Conservation (phyloP, 1,284 basidiomycete species). For the Papiliotrema nemorosa region DNA sequence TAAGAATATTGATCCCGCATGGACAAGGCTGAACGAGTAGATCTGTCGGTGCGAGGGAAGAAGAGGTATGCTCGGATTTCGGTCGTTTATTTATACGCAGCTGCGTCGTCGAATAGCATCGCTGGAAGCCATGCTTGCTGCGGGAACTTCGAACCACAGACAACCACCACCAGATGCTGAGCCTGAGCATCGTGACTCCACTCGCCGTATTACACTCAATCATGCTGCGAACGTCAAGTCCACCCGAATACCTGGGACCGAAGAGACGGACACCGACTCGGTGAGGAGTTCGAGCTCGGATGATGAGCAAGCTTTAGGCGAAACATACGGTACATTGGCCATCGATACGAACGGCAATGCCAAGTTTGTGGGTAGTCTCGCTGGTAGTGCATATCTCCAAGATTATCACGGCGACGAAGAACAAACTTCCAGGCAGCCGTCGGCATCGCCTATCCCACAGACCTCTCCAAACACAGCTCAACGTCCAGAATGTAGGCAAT, state of each 20-base stretch:
- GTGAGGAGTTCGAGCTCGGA: no score
- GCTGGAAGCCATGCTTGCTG: no score
- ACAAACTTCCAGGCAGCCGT: neutral
- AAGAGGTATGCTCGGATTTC: no score
- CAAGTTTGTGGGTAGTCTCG: slow-evolving; percentile 42
- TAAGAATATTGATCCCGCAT: slow-evolving; percentile 8
- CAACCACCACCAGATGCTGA: no score
- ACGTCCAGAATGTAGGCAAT: neutral
- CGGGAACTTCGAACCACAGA: no score
- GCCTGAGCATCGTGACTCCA: no score
- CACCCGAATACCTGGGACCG: no score
- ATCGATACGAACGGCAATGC: slow-evolving; percentile 40
- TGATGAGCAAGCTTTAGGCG: slow-evolving; percentile 19
- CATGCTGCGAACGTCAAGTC: no score
- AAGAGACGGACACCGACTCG: no score
- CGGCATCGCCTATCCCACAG: neutral
- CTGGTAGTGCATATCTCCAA: slow-evolving; percentile 39
- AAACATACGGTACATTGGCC: slow-evolving; percentile 41
- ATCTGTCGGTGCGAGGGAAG: neutral
- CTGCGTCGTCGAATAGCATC: no score
- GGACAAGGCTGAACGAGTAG: slow-evolving; percentile 3
- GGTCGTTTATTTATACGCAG: no score
- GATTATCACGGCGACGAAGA: slow-evolving; percentile 3
- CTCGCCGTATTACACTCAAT: no score
- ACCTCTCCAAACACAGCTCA: neutral